Evolutionary conservation across 805 yeast genomes (phyloP).

Genomic region (Myxozyma geophila): DNA sequence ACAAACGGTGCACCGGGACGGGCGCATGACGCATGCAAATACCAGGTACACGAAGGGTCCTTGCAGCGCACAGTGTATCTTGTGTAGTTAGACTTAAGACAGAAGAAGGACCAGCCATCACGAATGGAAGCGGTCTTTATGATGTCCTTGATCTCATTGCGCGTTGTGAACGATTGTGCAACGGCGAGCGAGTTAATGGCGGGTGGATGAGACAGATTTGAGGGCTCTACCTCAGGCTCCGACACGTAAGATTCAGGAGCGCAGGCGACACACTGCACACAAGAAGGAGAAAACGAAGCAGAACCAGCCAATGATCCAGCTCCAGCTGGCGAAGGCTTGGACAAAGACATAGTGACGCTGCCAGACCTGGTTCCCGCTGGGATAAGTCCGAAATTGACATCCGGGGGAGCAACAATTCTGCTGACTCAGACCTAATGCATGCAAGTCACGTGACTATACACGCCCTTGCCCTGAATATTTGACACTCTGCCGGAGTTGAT

Average conservation of each 20-base stretch:
- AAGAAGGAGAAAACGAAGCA: neutral
- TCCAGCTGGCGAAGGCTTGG: neutral
- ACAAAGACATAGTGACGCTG: neutral
- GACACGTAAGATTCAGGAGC: neutral
- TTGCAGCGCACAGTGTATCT: constrained; percentile 32
- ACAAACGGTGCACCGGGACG: constrained; percentile 17
- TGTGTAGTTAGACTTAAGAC: constrained; percentile 27
- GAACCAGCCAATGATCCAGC: neutral
- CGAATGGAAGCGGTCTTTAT: constrained; percentile 23
- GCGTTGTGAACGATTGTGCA: constrained; percentile 20
- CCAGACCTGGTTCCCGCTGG: too few species aligned
- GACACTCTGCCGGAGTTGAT: too few species aligned
- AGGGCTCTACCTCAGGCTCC: neutral
- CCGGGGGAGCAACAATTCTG: too few species aligned
- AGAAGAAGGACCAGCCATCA: constrained; percentile 29
- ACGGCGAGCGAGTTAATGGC: constrained; percentile 12
- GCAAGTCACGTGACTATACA: too few species aligned
- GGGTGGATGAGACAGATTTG: constrained; percentile 8
- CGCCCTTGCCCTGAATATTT: too few species aligned
- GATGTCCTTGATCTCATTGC: constrained; percentile 27
- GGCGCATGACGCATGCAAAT: constrained; percentile 29
- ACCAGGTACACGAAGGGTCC: constrained; percentile 27
- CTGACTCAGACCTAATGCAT: too few species aligned
- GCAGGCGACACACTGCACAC: neutral
- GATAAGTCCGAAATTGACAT: too few species aligned